A percentile compares a stretch with the other conserved stretches of the same genome.
Evolutionary conservation across 306 rosid genomes (phyloP).

Genomic region (Acacia confusa): DNA sequence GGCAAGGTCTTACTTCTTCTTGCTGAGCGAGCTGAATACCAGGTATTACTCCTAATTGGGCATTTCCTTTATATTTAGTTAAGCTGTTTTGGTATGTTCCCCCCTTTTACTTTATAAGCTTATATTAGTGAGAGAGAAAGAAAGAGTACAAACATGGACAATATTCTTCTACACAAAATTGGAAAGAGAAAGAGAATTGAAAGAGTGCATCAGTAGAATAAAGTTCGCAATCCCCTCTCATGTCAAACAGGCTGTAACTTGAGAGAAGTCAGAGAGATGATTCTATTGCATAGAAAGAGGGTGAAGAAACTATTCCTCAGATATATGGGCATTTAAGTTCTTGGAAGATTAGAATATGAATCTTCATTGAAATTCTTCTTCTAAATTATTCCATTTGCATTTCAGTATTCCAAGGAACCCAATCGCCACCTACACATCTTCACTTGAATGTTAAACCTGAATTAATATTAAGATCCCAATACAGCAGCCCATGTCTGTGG

Average conservation of each 20-base stretch:
- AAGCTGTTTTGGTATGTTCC: neutral
- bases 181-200: neutral
- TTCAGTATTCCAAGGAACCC: neutral
- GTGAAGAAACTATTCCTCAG: neutral
- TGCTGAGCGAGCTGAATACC: constrained; percentile 86
- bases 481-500: neutral
- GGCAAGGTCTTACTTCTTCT: constrained; percentile 90
- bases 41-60: constrained; percentile 45
- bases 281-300: neutral
- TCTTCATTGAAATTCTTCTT: neutral
- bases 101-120: neutral
- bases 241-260: neutral
- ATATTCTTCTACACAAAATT: neutral
- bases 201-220: neutral
- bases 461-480: neutral
- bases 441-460: neutral
- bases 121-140: neutral
- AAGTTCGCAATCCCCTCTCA: neutral
- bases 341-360: neutral
- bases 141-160: neutral
- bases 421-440: neutral
- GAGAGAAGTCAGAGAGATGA: neutral
- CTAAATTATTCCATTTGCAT: neutral
- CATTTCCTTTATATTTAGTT: neutral
- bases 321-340: neutral